These are phyloP conservation scores for Colletotrichum sp. DNA, from an alignment of 2,329 filamentous ascomycete species.

Conservation along the genomic window DNA sequence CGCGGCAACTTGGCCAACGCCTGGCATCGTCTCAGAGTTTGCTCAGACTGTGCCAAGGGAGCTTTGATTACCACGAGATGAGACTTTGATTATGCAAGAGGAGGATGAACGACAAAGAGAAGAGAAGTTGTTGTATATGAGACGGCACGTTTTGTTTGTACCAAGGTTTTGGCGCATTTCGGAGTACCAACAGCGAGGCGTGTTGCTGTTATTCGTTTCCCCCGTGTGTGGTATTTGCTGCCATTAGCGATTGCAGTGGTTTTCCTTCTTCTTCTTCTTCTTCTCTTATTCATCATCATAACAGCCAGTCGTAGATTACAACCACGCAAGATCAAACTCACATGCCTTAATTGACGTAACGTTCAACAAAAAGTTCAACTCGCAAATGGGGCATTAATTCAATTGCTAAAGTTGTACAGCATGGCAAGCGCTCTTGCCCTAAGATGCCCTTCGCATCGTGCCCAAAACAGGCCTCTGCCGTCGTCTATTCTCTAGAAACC, in stretches of 20 bases:
- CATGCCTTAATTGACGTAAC: background rate
- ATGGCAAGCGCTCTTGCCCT: background rate
- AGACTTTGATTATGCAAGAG: background rate
- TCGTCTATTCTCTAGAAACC: constrained; percentile 15
- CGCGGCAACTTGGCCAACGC: constrained; percentile 71
- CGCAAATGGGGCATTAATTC: background rate
- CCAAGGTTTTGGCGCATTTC: background rate
- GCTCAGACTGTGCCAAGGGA: constrained; percentile 32
- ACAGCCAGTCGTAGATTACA: background rate
- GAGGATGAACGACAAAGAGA: background rate
- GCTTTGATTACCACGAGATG: background rate
- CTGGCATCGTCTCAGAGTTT: constrained; percentile 63
- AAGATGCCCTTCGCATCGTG: background rate
- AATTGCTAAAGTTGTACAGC: constrained; percentile 9
- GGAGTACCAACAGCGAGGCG: background rate
- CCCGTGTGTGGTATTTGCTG: background rate
- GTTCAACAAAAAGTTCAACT: background rate
- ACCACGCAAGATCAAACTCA: no score
- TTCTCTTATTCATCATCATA: background rate
- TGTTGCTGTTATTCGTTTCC: background rate
- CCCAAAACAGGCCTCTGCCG: background rate
- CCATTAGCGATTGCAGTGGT: background rate
- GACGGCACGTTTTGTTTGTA: background rate
- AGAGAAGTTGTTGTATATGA: background rate
- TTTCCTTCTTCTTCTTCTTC: no score